Percentiles rank a stretch among this genome's conserved stretches.
Evolutionary conservation across 352 stramenopile genomes (phyloP).

Genomic region (Phytopythium delawarense): DNA sequence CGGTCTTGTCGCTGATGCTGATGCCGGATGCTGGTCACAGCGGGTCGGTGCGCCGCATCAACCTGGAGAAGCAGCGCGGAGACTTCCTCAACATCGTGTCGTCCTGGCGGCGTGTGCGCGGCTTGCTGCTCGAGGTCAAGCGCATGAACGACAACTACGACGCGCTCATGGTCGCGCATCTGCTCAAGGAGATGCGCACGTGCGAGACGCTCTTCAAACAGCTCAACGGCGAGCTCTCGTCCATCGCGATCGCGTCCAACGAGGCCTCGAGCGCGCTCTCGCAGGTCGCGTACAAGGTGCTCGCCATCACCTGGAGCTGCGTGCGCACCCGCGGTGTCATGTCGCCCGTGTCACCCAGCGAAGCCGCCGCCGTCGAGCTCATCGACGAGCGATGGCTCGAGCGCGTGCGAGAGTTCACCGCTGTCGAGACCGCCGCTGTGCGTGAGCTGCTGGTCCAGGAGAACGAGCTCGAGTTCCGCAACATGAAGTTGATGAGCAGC

Average conservation of each 20-base stretch:
- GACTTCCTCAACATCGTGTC: slow-evolving; percentile 64
- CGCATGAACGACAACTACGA: slow-evolving; percentile 78
- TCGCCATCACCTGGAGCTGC: slow-evolving; percentile 63
- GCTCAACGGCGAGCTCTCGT: slow-evolving; percentile 56
- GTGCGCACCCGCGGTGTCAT: slow-evolving; percentile 27
- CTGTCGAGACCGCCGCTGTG: slow-evolving; percentile 40
- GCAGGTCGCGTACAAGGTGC: slow-evolving; percentile 63
- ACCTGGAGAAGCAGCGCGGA: slow-evolving; percentile 58
- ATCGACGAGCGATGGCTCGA: slow-evolving; percentile 67
- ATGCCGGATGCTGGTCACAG: slow-evolving; percentile 11
- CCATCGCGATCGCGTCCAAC: slow-evolving; percentile 68
- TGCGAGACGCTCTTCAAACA: slow-evolving; percentile 77
- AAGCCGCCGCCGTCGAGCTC: slow-evolving; percentile 29
- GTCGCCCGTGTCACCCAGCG: slow-evolving; percentile 12
- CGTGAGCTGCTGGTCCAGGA: slow-evolving; percentile 56
- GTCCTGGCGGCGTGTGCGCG: slow-evolving; percentile 73
- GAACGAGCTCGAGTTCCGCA: slow-evolving; percentile 17
- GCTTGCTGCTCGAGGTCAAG: slow-evolving; percentile 52
- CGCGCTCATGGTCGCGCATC: slow-evolving; percentile 54
- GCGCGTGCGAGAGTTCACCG: slow-evolving; percentile 54
- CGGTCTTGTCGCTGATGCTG: neutral
- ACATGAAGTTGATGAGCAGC: neutral
- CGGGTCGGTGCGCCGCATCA: slow-evolving; percentile 41
- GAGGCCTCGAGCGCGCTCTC: slow-evolving; percentile 60
- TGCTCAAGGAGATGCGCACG: slow-evolving; percentile 80